Base-by-base conservation (phyloP, 2,329 filamentous ascomycete genomes). In the Aspergillus hiratsukae region DNA sequence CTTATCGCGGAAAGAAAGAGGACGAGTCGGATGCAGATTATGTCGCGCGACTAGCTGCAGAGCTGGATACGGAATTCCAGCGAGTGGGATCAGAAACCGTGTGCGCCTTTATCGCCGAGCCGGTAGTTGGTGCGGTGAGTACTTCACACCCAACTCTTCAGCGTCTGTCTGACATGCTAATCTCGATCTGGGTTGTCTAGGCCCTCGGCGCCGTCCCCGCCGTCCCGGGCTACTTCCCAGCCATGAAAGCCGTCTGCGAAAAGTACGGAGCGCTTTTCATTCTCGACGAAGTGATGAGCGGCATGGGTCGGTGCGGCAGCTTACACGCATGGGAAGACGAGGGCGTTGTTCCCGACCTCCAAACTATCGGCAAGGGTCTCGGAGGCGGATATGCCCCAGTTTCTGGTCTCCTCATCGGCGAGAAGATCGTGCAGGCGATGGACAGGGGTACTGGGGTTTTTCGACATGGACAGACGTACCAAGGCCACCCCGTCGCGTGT, bases 241-340 rank as follows among this genome's bases (percentile, higher is more conserved):
- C 86, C 0, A 83, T 93, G 72, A 82, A 82, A 64, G 75, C 76
- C 1, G 76, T 94, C 1, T 94, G 90, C 68, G 81, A 87, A 52
- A 83, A 83, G 58, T 79, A 93, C 65, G 89, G 87, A 0, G 84
- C 87, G 0, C 80, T 94, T 0, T 77, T 94, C n/a, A 87, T 93
- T 48, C 74, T 93, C 0, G 90, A 94, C 65, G 90, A 93, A 67
- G 80, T 91, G 48, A 90, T 91, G 87, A 81, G 78, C 59, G 83
- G 84, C 2, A 81, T 83, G 75, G 84, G 84, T 6, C 78, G 83
- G 6, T 78, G 75, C n/a, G 83, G 83, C 1, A 80, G 79, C 1
- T 66, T 83, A 2, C 83, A 85, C 61, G 83, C 81, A 6, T 86
- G 82, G 81, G 77, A 86, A 59, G 77, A 83, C 50, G 80, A 84